Conservation (phyloP, 495 filamentous ascomycete species). For the Thermothielavioides terrestris region DNA sequence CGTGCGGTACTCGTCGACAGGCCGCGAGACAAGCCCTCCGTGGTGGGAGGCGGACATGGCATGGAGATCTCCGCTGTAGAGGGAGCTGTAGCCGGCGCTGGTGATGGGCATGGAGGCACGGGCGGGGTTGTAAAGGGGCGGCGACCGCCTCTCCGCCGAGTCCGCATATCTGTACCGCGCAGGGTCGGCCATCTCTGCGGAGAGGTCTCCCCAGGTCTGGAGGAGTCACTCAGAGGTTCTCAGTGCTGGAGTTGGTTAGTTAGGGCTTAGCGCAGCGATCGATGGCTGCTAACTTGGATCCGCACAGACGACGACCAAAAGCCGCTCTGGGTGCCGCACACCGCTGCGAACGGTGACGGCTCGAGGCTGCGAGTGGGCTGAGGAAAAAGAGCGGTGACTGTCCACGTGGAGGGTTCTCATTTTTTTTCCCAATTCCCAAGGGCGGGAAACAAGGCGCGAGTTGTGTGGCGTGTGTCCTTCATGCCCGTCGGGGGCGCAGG, state of each 20-base stretch:
- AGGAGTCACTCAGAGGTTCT: no score
- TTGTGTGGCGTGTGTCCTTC: constrained; percentile 2
- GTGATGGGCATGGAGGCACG: constrained; percentile 40
- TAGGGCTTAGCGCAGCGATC: no score
- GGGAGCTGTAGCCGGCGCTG: constrained; percentile 30
- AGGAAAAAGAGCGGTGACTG: constrained; percentile 6
- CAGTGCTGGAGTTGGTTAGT: no score
- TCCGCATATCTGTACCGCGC: constrained; percentile 26
- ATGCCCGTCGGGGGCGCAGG: constrained; percentile 14
- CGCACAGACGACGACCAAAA: background rate
- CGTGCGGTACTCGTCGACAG: constrained; percentile 24
- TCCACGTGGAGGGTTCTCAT: constrained; percentile 2
- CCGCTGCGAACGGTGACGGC: background rate
- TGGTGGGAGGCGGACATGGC: constrained; percentile 32
- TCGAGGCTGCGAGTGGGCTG: background rate
- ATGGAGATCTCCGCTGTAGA: constrained; percentile 36
- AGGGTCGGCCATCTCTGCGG: constrained; percentile 34
- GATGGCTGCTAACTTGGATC: background rate
- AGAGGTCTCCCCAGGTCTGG: background rate
- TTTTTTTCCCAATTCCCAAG: no score
- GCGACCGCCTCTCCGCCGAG: constrained; percentile 33
- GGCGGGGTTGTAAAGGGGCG: constrained; percentile 38
- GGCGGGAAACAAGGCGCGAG: background rate
- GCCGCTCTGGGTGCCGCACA: no score
- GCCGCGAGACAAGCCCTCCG: constrained; percentile 26